Evolutionary conservation across 805 yeast species (phyloP).

Genomic region (Tetrapisispora pingtungensis): DNA sequence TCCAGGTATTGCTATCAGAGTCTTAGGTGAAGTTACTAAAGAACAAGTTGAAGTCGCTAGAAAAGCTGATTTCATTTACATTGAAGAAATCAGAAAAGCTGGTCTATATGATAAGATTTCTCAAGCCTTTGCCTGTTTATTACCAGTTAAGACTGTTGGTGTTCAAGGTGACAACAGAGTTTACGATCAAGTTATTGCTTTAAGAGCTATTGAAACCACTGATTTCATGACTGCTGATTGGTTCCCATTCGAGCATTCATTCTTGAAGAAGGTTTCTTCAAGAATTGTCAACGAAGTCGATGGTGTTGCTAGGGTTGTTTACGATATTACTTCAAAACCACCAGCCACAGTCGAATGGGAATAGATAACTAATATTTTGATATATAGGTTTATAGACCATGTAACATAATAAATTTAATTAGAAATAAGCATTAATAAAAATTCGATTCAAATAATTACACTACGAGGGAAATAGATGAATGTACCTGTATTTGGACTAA

Average conservation of each 20-base stretch:
- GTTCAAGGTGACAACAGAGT: conserved; percentile 99
- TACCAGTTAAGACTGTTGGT: conserved; percentile 98
- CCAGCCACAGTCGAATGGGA: conserved; percentile 99
- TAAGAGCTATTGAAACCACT: conserved; percentile 93
- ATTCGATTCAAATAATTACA: no score
- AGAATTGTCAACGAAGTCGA: conserved; percentile 97
- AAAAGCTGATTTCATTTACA: conserved; percentile 92
- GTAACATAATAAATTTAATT: not conserved
- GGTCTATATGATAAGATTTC: conserved; percentile 89
- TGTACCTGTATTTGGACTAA: no score
- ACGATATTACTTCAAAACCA: conserved; percentile 97
- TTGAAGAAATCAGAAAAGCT: conserved; percentile 88
- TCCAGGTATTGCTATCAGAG: conserved; percentile 98
- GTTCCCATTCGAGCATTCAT: conserved; percentile 85
- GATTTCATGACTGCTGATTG: conserved; percentile 99
- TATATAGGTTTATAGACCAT: conserved; percentile 1
- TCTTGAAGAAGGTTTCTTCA: conserved; percentile 86
- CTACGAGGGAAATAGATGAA: no score
- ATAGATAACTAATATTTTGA: conserved; percentile 30
- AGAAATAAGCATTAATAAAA: not conserved
- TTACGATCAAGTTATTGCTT: conserved; percentile 97
- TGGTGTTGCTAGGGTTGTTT: conserved; percentile 98
- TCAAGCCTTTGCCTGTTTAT: conserved; percentile 93
- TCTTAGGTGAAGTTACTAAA: conserved; percentile 91
- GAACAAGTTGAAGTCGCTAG: conserved; percentile 93